Base-by-base conservation (phyloP, 306 rosid genomes). In the Quercus parvula region DNA sequence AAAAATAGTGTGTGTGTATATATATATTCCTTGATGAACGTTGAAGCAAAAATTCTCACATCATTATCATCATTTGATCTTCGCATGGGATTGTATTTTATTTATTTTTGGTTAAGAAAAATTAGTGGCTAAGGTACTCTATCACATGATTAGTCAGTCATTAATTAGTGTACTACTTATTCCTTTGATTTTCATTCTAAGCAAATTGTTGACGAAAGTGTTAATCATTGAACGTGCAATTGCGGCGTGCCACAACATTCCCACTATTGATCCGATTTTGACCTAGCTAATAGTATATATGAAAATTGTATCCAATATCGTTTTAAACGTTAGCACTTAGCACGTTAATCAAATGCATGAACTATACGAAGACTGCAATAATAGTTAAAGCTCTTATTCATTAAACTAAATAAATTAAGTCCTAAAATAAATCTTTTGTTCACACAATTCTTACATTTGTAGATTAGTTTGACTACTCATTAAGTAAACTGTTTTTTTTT, bases 331-430 rank as follows among this genome's bases (percentile, higher is more conserved):
- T 55, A 56, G 22, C 63, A 73, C 64, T 54, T 55, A 56, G 14
- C 63, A 73, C 64, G 64, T 55, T 55, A 73, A 73, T 73, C 64
- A 54, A 73, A 73, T 73, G 76, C 76, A 73, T 73, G 75, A 71
- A 51, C 61, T 25, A 44, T 25, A 44, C 13, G 51, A 44, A 10
- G 51, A 44, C 11, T 44, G 13, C 51, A 44, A 44, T 11, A 10
- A 8, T 44, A 8, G 51, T 44, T 44, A 44, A 44, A 44, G 51
- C 2, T 2, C 51, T 44, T 44, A 44, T 44, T 44, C 51, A 44
- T 44, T 44, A 44, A 44, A 10, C 11, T 44, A 44, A 44, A 3
- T 46, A 49, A 10, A 49, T 49, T 10, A 12, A 49, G 54, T 1
- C 54, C 54, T 49, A 2, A 49, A 49, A 49, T 11, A 49, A 49